These are phyloP conservation scores for Phlebopus sp. DNA, from an alignment of 1,284 basidiomycete species.

Conservation along the genomic window DNA sequence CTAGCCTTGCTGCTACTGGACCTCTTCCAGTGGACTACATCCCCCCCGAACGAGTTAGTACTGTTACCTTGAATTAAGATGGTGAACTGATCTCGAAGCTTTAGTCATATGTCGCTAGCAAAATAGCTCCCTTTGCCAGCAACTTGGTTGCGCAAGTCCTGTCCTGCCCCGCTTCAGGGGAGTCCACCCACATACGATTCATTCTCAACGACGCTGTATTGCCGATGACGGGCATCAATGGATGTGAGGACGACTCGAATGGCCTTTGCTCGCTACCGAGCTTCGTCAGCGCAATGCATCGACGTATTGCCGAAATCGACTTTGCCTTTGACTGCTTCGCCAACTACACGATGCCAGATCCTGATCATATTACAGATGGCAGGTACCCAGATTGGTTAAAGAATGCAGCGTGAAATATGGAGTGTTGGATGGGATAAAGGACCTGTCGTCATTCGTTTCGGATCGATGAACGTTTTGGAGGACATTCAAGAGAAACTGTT, in stretches of 20 bases:
- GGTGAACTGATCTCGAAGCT: background rate
- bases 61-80: background rate
- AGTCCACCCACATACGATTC: conserved; percentile 50
- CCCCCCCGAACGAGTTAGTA: conserved; percentile 46
- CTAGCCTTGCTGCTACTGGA: conserved; percentile 51
- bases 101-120: conserved; percentile 45
- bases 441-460: no score
- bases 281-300: conserved; percentile 50
- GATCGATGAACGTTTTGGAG: no score
- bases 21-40: conserved; percentile 59
- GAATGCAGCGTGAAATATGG: conserved; percentile 3
- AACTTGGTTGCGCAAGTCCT: conserved; percentile 63
- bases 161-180: conserved; percentile 41
- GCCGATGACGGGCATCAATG: conserved; percentile 57
- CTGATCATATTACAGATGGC: conserved; percentile 40
- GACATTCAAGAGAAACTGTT: no score
- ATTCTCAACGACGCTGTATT: conserved; percentile 59
- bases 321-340: conserved; percentile 43
- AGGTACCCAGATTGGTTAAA: conserved; percentile 27
- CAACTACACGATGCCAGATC: conserved; percentile 41
- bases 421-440: no score
- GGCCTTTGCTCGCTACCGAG: conserved; percentile 55
- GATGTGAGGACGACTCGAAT: conserved; percentile 48
- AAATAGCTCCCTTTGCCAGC: conserved; percentile 53
- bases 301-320: conserved; percentile 45